Conservation (phyloP, 257 asterid genomes). For the Solanum infundibuliforme region DNA sequence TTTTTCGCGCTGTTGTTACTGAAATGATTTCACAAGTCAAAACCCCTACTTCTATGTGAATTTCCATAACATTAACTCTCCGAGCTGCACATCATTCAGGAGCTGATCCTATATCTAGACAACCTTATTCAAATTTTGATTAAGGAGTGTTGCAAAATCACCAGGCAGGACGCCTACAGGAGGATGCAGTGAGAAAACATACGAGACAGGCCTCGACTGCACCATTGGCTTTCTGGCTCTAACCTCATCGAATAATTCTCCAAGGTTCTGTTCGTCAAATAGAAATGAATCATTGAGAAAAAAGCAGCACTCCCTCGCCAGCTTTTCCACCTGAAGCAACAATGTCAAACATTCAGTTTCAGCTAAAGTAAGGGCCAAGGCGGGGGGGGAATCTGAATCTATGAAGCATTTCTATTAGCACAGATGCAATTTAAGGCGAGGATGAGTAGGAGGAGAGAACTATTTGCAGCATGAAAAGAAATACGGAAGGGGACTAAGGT, state of each 20-base stretch:
- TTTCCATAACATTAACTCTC: not conserved
- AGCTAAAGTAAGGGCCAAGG: not conserved
- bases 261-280: conserved; percentile 59
- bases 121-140: not conserved
- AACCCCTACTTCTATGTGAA: not conserved
- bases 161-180: conserved; percentile 29
- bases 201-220: conserved; percentile 55
- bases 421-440: not conserved
- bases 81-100: not conserved
- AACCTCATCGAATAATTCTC: conserved; percentile 40
- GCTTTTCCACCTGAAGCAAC: conserved; percentile 61
- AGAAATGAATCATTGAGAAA: conserved; percentile 57
- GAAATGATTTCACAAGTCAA: not conserved
- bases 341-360: not conserved
- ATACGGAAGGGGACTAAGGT: not conserved
- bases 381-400: not conserved
- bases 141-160: conserved; percentile 15
- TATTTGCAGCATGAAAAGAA: not conserved
- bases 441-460: not conserved
- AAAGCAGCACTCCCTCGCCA: conserved; percentile 70
- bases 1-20: not conserved
- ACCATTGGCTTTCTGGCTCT: conserved; percentile 25
- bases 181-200: conserved; percentile 46
- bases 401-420: not conserved
- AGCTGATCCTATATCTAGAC: not conserved